Base-by-base conservation (phyloP, 805 yeast genomes). In the Candida fluviatilis region DNA sequence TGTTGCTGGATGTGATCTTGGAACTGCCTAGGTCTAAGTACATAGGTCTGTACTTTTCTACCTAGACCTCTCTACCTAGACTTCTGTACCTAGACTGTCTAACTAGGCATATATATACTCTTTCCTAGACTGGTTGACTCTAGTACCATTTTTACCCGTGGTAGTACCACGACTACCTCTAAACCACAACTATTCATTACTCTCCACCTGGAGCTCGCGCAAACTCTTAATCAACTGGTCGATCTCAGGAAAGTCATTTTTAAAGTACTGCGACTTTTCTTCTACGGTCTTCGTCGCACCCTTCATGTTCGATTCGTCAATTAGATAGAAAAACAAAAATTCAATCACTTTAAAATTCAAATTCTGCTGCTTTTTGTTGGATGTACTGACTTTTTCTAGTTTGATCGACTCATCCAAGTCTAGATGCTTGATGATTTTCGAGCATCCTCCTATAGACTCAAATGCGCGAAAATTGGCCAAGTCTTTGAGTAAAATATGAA, bases 341-440 rank as follows among this genome's bases (percentile, higher is more conserved):
- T 84, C 90, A 35, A 84, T 67, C 10, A 80, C 71, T 47, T 80
- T 77, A 45, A 81, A 74, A 48, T 80, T 80, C 11, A 82, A 71
- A 24, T 70, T 70, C 48, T 79, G 79, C 42, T 61, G 64, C 38
- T 33, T 25, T 17, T 27, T 30, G 40, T 38, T 31, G 38, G n/a
- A 10, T 27, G 21, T 31, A 13, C 15, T 26, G 14, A 26, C n/a
- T 24, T 37, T 34, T 15, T 24, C 21, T 13, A 31, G 10, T 15
- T 39, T 39, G 8, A 34, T 21, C 8, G 41, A 42, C 10, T 43
- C 41, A 30, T 74, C 51, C 3, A 57, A 43, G 16, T 56, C 53
- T 17, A 67, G 51, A 34, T 58, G 58, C 18, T 48, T 50, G 11
- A 85, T 80, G 4, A 82, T 59, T 0, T 60, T 58, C 28, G 72